Evolutionary conservation across 2,329 filamentous ascomycete species (phyloP).

Genomic region (Leptographium galeiforme): DNA sequence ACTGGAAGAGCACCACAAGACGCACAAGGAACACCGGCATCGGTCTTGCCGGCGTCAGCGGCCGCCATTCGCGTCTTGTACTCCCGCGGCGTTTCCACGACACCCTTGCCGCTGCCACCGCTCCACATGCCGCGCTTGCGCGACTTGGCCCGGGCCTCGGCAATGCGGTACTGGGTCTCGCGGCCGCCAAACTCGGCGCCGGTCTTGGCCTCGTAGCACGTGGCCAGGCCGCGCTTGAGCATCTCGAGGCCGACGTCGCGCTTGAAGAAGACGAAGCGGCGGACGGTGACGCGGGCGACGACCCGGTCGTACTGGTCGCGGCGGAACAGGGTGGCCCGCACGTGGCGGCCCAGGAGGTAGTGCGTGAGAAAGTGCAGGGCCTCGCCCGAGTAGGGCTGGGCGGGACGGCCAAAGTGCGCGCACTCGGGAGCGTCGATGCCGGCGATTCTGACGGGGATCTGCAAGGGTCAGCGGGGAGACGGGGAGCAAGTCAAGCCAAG

Average conservation of each 20-base stretch:
- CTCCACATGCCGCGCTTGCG: slow-evolving; percentile 65
- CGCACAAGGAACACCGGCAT: neutral
- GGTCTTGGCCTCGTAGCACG: slow-evolving; percentile 83
- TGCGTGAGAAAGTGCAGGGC: slow-evolving; percentile 67
- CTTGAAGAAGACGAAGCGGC: slow-evolving; percentile 48
- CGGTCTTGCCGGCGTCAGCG: slow-evolving; percentile 16
- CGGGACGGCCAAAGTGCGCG: slow-evolving; percentile 80
- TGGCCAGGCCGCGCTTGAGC: slow-evolving; percentile 73
- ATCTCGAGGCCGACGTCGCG: slow-evolving; percentile 82
- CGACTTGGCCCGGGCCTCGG: slow-evolving; percentile 52
- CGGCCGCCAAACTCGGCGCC: slow-evolving; percentile 78
- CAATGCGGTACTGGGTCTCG: slow-evolving; percentile 49
- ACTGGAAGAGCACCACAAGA: neutral
- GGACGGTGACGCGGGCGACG: slow-evolving; percentile 71
- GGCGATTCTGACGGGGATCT: slow-evolving; percentile 82
- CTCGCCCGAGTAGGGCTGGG: slow-evolving; percentile 72
- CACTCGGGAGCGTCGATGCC: slow-evolving; percentile 89
- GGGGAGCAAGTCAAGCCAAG: neutral
- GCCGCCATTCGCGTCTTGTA: slow-evolving; percentile 54
- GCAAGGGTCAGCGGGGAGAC: neutral
- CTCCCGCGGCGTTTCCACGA: slow-evolving; percentile 67
- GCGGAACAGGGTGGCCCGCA: slow-evolving; percentile 71
- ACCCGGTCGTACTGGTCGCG: slow-evolving; percentile 87
- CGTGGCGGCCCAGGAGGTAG: slow-evolving; percentile 57
- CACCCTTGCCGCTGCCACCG: slow-evolving; percentile 39